Evolutionary conservation across 2,329 filamentous ascomycete species (phyloP).

Genomic region (Sporothrix variecibatus): DNA sequence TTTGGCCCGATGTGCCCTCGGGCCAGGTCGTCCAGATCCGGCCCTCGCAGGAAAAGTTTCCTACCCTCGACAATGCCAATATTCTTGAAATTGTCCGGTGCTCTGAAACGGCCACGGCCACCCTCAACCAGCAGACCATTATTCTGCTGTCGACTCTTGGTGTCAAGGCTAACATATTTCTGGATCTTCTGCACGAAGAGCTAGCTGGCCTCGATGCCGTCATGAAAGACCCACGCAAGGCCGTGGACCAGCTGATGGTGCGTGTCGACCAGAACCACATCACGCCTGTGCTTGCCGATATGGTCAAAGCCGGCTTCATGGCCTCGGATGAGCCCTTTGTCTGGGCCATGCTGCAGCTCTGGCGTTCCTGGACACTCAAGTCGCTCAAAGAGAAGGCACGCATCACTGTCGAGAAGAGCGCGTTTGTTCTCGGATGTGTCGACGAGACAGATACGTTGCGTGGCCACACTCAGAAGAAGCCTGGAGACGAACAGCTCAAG

Average conservation of each 20-base stretch:
- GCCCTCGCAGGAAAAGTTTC: conserved; percentile 85
- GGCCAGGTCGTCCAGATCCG: conserved; percentile 74
- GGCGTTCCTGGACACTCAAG: conserved; percentile 88
- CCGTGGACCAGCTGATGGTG: conserved; percentile 67
- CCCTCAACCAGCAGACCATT: conserved; percentile 88
- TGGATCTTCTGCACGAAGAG: conserved; percentile 66
- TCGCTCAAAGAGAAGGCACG: conserved; percentile 89
- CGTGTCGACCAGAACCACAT: conserved; percentile 85
- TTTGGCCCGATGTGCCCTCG: conserved; percentile 63
- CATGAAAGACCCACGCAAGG: conserved; percentile 64
- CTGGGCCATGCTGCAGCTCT: conserved; percentile 75
- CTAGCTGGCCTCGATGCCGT: conserved; percentile 68
- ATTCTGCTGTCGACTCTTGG: conserved; percentile 78
- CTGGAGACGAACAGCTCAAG: conserved; percentile 49
- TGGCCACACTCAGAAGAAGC: conserved; percentile 57
- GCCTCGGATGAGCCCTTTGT: conserved; percentile 74
- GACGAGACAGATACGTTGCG: conserved; percentile 78
- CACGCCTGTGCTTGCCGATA: conserved; percentile 70
- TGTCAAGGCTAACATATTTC: conserved; percentile 67
- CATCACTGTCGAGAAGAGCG: conserved; percentile 78
- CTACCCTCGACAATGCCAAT: conserved; percentile 57
- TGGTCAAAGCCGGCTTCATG: conserved; percentile 83
- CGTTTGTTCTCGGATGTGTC: conserved; percentile 83
- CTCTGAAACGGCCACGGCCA: conserved; percentile 74
- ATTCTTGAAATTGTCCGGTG: conserved; percentile 83